These are phyloP conservation scores for Fusarium chuoi DNA, from an alignment of 2,329 filamentous ascomycete species.

Conservation along the genomic window DNA sequence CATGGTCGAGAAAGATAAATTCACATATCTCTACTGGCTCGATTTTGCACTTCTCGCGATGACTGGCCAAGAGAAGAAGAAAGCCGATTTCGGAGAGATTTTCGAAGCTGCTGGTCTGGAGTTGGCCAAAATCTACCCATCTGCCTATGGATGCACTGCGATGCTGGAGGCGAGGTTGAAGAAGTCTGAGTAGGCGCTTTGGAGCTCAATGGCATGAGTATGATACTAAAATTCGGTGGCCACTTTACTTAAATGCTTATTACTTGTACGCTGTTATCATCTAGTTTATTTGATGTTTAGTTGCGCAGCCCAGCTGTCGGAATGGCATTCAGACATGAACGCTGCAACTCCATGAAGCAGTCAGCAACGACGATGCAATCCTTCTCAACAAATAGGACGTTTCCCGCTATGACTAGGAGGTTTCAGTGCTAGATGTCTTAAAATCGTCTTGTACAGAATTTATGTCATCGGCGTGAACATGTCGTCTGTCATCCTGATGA, in stretches of 20 bases:
- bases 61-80: constrained; percentile 48
- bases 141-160: constrained; percentile 44
- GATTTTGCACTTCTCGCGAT: constrained; percentile 47
- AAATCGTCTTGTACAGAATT: neutral
- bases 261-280: too few species aligned
- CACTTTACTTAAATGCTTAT: neutral
- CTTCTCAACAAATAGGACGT: neutral
- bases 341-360: too few species aligned
- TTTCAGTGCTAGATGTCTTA: too few species aligned
- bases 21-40: constrained; percentile 47
- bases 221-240: neutral
- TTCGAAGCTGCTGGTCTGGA: constrained; percentile 48
- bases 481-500: neutral
- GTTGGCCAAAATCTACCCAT: constrained; percentile 48
- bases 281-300: neutral
- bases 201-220: neutral
- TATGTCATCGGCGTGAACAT: neutral
- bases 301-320: neutral
- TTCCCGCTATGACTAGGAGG: neutral
- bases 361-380: neutral
- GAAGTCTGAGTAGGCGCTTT: neutral
- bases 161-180: constrained; percentile 48
- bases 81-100: constrained; percentile 44
- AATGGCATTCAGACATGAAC: neutral
- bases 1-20: constrained; percentile 40